Evolutionary conservation across 257 asterid genomes (phyloP).

Genomic region (Rubia yunnanensis): DNA sequence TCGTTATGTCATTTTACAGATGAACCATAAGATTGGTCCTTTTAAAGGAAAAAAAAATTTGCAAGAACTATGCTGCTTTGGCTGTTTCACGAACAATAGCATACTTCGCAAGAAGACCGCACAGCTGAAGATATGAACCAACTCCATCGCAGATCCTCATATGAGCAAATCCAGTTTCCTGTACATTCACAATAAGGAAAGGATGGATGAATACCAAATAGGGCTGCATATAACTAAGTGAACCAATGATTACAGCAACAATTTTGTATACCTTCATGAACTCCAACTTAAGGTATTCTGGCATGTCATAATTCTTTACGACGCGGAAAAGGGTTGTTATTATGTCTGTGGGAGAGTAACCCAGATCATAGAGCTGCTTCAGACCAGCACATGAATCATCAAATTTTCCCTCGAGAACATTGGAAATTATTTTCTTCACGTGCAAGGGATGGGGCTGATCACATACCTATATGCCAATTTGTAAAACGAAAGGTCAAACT

Average conservation of each 20-base stretch:
- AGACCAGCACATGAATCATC: constrained; percentile 87
- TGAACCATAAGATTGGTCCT: background rate
- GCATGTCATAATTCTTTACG: constrained; percentile 83
- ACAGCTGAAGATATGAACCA: constrained; percentile 90
- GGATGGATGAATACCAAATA: background rate
- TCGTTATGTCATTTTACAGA: background rate
- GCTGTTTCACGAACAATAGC: constrained; percentile 70
- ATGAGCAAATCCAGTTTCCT: constrained; percentile 98
- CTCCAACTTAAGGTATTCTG: constrained; percentile 85
- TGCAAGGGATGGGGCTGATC: constrained; percentile 99
- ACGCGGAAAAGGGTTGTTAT: constrained; percentile 93
- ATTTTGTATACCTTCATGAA: constrained; percentile 64
- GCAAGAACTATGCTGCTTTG: constrained; percentile 41
- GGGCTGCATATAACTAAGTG: background rate
- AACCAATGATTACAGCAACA: background rate
- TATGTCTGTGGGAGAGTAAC: constrained; percentile 97
- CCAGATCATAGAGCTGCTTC: constrained; percentile 88
- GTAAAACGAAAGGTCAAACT: constrained; percentile 2
- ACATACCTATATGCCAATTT: constrained; percentile 50
- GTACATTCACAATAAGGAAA: constrained; percentile 11
- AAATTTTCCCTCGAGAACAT: constrained; percentile 79
- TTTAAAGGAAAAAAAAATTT: background rate
- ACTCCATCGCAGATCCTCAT: constrained; percentile 98
- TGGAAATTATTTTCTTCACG: constrained; percentile 82
- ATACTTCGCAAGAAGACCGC: constrained; percentile 77